phyloP scores from a whole-genome alignment of 768 basidiomycete species.

The Leccinum barrowsii region DNA sequence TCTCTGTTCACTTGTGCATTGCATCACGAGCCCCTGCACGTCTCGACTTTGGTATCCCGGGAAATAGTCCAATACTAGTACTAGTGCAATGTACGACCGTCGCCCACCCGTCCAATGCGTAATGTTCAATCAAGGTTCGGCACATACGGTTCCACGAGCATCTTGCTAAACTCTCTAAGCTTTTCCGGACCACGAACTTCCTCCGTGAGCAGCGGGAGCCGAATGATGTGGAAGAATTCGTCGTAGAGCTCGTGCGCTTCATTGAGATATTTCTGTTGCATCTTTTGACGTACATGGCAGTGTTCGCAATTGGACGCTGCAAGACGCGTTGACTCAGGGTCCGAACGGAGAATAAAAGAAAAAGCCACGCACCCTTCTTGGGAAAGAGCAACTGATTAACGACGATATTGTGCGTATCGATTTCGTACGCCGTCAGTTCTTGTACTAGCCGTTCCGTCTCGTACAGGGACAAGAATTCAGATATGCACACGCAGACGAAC shows the following conservation, averaged over 20 bases:
- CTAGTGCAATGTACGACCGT: not conserved
- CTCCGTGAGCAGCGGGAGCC: slow-evolving; percentile 90
- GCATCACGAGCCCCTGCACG: not conserved
- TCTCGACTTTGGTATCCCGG: not conserved
- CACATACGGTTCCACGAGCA: slow-evolving; percentile 80
- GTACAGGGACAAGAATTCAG: slow-evolving; percentile 96
- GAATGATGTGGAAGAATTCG: slow-evolving; percentile 96
- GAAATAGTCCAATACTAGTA: not conserved
- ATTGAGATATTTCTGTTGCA: slow-evolving; percentile 97
- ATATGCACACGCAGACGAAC: slow-evolving; percentile 98
- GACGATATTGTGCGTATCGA: slow-evolving; percentile 98
- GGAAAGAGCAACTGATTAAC: slow-evolving; percentile 98
- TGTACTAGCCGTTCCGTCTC: slow-evolving; percentile 98
- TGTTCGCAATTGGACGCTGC: slow-evolving; percentile 92
- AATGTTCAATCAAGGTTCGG: slow-evolving; percentile 35
- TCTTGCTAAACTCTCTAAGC: slow-evolving; percentile 87
- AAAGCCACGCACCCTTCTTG: slow-evolving; percentile 63
- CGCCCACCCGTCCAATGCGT: not conserved
- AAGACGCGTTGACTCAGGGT: not conserved
- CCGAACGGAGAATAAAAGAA: too few relatives aligned
- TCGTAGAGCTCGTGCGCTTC: slow-evolving; percentile 98
- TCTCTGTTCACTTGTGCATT: not conserved
- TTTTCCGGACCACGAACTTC: slow-evolving; percentile 96
- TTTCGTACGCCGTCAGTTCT: slow-evolving; percentile 89
- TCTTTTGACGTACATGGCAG: slow-evolving; percentile 89